These are phyloP conservation scores for Tricholoma terreum DNA, from an alignment of 768 basidiomycete genomes.

Conservation along the genomic window DNA sequence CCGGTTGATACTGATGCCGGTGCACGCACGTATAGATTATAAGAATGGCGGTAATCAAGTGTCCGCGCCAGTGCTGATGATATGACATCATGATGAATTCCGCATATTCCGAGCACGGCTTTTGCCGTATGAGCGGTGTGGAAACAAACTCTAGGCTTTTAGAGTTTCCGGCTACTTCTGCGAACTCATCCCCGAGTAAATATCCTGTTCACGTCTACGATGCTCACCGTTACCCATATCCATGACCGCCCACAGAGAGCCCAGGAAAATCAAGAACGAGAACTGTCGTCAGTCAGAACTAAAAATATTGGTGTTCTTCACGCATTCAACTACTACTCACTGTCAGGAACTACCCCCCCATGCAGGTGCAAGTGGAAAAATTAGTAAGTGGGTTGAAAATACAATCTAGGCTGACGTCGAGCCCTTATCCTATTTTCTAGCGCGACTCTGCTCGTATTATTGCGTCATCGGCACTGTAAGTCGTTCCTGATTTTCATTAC, in stretches of 20 bases:
- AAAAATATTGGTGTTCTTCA: neutral
- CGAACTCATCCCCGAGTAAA: neutral
- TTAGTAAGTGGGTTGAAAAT: neutral
- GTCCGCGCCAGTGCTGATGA: too few species aligned
- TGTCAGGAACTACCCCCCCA: neutral
- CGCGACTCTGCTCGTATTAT: neutral
- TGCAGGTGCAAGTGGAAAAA: neutral
- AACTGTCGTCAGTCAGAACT: neutral
- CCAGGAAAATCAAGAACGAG: neutral
- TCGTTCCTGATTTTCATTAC: conserved; percentile 24
- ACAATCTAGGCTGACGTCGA: neutral
- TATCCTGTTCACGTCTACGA: neutral
- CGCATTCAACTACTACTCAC: neutral
- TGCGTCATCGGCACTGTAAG: conserved; percentile 52
- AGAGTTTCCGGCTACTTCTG: neutral
- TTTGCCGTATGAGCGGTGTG: neutral
- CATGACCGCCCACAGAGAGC: neutral
- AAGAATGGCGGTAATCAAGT: too few species aligned
- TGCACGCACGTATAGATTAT: neutral
- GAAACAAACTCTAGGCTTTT: conserved; percentile 3
- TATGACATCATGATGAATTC: neutral
- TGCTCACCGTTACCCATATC: neutral
- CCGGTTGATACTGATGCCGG: too few species aligned
- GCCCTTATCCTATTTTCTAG: neutral
- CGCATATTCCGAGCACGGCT: neutral